A percentile compares a stretch with the other conserved stretches of the same genome.
These are phyloP conservation scores for Plasmodium falciparum DNA, from an alignment of 169 alveolate species.

Conservation along the genomic window DNA sequence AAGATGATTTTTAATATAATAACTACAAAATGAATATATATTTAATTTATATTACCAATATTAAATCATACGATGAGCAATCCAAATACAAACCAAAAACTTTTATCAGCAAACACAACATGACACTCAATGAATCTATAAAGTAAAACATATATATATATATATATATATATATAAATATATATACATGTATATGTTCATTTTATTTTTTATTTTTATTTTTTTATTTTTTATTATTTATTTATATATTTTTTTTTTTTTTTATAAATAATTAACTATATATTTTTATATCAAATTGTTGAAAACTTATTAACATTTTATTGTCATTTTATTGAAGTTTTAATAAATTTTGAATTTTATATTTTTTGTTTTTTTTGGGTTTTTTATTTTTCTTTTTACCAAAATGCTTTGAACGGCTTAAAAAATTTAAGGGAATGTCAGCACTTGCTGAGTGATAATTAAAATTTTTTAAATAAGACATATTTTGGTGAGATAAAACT, in stretches of 20 bases:
- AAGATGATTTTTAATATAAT: background rate
- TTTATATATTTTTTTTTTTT: background rate
- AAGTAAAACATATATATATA: slow-evolving; percentile 11
- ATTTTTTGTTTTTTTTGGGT: background rate
- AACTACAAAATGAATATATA: background rate
- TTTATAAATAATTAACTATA: background rate
- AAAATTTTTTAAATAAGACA: slow-evolving; percentile 55
- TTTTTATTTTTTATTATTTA: background rate
- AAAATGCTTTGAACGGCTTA: slow-evolving; percentile 6
- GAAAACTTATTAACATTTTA: no score
- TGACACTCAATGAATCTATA: slow-evolving; percentile 32
- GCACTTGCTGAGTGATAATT: slow-evolving; percentile 27
- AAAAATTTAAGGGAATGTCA: slow-evolving; percentile 14
- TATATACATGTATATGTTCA: background rate
- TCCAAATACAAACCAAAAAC: slow-evolving; percentile 41
- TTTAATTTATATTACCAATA: slow-evolving; percentile 21
- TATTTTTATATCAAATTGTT: no score
- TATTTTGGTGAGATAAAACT: slow-evolving; percentile 47
- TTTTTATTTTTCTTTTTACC: slow-evolving; percentile 10
- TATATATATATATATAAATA: no score
- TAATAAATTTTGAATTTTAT: no score
- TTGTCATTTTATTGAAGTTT: no score
- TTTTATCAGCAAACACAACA: slow-evolving; percentile 53
- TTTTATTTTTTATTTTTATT: background rate
- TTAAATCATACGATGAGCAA: slow-evolving; percentile 31